Evolutionary conservation across 192 early-diverging fungal genomes (phyloP).

Genomic region (Gonapodya prolifera): DNA sequence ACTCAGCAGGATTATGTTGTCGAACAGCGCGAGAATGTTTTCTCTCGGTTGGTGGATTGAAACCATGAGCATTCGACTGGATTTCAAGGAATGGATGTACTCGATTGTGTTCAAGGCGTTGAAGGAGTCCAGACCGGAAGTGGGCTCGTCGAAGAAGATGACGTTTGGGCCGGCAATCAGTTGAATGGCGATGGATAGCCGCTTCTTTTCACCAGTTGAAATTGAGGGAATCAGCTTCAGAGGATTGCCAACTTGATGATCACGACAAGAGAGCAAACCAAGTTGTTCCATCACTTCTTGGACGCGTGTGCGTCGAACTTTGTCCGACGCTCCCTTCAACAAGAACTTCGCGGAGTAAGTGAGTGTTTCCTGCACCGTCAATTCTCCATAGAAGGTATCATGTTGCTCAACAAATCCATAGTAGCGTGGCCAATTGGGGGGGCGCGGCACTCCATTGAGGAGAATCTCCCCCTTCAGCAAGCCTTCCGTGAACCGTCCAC

Average conservation of each 20-base stretch:
- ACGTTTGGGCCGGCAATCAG: neutral
- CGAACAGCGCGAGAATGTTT: neutral
- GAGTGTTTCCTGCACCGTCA: neutral
- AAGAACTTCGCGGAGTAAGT: neutral
- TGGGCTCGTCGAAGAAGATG: slow-evolving; percentile 9
- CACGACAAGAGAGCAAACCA: neutral
- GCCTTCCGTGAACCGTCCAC: slow-evolving; percentile 61
- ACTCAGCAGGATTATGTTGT: neutral
- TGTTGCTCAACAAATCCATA: neutral
- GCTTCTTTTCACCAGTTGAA: slow-evolving; percentile 6
- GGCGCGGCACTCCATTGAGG: slow-evolving; percentile 46
- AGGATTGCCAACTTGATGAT: neutral
- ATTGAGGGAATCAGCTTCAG: neutral
- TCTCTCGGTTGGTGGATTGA: slow-evolving; percentile 1
- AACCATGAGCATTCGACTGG: neutral
- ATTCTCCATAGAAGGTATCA: neutral
- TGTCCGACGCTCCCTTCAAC: neutral
- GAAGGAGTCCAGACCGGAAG: slow-evolving; percentile 3
- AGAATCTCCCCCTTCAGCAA: slow-evolving; percentile 52
- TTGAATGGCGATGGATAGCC: slow-evolving; percentile 5
- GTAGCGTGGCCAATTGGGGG: neutral
- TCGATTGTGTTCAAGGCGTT: neutral
- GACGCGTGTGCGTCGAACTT: neutral
- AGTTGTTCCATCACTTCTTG: neutral
- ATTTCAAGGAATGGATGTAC: neutral